Base-by-base conservation (phyloP, 148 eudicot species). In the Linanthus parryae region DNA sequence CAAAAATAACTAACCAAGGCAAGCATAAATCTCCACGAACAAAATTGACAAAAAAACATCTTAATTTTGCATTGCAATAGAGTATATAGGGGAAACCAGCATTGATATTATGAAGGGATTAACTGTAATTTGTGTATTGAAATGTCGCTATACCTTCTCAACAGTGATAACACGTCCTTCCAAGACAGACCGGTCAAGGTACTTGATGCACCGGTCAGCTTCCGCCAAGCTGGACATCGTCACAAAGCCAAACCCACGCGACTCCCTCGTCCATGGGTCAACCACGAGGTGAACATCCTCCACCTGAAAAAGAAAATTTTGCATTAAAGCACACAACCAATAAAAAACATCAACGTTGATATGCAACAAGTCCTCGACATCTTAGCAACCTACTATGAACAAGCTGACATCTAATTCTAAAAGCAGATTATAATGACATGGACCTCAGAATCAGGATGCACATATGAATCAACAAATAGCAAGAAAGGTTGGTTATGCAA, bases 241-340 rank as follows among this genome's bases (percentile, higher is more conserved):
- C 26, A 92, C 88, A 61, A 92, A 92, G 11, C 94, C 99, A 82
- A 92, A 92, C 2, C 99, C 99, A 40, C 99, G 85, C 47, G 99
- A 77, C 37, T 82, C 96, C 52, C 71, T 63, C 11, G 96, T 79
- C 94, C 94, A 72, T 18, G 99, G 99, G 40, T 92, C 99, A 52
- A 79, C 69, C 44, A 92, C 96, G 37, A 92, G 96, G 68, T 84
- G 95, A 38, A 88, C 66, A 78, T 75, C 99, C 62, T 61, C 75
- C 60, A 92, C 99, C 99, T 92, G 44, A 30, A n/a, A n/a, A n/a
- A n/a, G n/a, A n/a, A n/a, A n/a, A n/a, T n/a, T n/a, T n/a, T n/a
- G n/a, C n/a, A n/a, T n/a, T n/a, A n/a, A n/a, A n/a, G n/a, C n/a
- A n/a, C n/a, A n/a, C n/a, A n/a, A n/a, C n/a, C n/a, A n/a, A n/a